Evolutionary conservation across 768 basidiomycete genomes (phyloP).

Genomic region (Crucibulum laeve): DNA sequence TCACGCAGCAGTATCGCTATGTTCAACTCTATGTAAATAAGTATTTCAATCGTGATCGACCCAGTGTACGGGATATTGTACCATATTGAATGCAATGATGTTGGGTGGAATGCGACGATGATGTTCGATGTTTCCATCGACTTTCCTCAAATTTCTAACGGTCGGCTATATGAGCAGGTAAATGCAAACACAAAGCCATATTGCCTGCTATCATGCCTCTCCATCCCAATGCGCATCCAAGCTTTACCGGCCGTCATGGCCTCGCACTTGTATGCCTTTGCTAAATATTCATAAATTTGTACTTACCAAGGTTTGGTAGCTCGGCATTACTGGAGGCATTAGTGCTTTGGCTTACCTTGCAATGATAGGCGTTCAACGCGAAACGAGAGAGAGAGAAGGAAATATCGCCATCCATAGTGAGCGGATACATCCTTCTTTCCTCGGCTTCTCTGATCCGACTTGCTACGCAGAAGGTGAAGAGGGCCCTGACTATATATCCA

Average conservation of each 20-base stretch:
- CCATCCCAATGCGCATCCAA: conserved; percentile 1
- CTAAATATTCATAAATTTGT: background rate
- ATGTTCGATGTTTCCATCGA: background rate
- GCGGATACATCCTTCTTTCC: background rate
- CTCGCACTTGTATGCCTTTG: background rate
- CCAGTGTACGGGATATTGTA: background rate
- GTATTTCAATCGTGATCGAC: background rate
- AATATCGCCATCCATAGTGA: background rate
- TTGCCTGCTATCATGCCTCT: background rate
- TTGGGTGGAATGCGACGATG: background rate
- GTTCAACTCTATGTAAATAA: conserved; percentile 32
- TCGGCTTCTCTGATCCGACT: background rate
- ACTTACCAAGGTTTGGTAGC: background rate
- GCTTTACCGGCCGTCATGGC: conserved; percentile 1
- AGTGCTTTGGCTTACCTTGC: background rate
- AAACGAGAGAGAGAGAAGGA: background rate
- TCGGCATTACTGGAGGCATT: background rate
- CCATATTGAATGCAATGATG: background rate
- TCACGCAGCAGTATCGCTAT: conserved; percentile 33
- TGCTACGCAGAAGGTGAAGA: background rate
- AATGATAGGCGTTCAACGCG: background rate
- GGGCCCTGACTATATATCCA: background rate
- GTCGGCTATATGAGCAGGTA: conserved; percentile 1
- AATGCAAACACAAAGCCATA: background rate
- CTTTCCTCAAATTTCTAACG: background rate